A percentile compares a stretch with the other conserved stretches of the same genome.
Conservation (phyloP, 176 grass and related monocot species). For the Dactylis glomerata region DNA sequence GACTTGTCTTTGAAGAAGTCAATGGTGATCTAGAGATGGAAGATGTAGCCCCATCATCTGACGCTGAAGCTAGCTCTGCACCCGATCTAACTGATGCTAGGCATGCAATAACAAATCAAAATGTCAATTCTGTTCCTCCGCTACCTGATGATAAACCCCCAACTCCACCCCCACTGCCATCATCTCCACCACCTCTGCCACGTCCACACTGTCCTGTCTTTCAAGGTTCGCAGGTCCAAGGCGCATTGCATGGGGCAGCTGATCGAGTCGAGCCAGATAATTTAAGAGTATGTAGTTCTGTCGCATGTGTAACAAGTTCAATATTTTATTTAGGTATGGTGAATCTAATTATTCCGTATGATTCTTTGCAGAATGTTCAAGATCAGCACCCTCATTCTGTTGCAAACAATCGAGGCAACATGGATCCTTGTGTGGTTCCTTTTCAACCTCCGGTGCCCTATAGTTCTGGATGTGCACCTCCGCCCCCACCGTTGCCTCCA, state of each 20-base stretch:
- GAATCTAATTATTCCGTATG: slow-evolving; percentile 17
- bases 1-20: slow-evolving; percentile 74
- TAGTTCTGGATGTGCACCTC: slow-evolving; percentile 52
- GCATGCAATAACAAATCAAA: slow-evolving; percentile 20
- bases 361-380: slow-evolving; percentile 71
- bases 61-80: slow-evolving; percentile 28
- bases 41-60: slow-evolving; percentile 68
- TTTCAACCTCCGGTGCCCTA: slow-evolving; percentile 50
- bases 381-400: slow-evolving; percentile 48
- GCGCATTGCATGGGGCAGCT: slow-evolving; percentile 24
- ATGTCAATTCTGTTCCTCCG: slow-evolving; percentile 50
- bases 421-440: slow-evolving; percentile 35
- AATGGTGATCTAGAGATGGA: slow-evolving; percentile 98
- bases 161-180: slow-evolving; percentile 90
- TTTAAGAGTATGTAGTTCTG: slow-evolving; percentile 41
- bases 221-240: slow-evolving; percentile 41
- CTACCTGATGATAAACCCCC: slow-evolving; percentile 76
- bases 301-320: slow-evolving; percentile 1
- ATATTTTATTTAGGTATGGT: slow-evolving; percentile 5
- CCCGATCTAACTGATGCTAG: slow-evolving; percentile 23
- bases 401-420: slow-evolving; percentile 37
- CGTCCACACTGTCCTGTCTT: slow-evolving; percentile 16
- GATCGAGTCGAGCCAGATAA: slow-evolving; percentile 32
- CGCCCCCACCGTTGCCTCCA: slow-evolving; percentile 39
- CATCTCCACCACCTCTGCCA: slow-evolving; percentile 68